Evolutionary conservation across 2,329 filamentous ascomycete genomes (phyloP).

Genomic region (Dactylonectria estremocensis): DNA sequence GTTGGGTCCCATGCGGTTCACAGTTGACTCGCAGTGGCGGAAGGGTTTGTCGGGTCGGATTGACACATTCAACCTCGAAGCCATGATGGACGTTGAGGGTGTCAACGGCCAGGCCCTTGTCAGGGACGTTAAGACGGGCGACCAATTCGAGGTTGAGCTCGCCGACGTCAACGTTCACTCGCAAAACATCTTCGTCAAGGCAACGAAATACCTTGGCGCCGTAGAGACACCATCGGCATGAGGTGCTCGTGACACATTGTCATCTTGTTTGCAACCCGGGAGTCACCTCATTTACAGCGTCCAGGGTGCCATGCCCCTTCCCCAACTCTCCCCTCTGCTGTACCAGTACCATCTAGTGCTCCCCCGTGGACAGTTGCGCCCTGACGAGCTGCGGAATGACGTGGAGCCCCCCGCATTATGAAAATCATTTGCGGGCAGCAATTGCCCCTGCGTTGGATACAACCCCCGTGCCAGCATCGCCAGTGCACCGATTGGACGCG

Average conservation of each 20-base stretch:
- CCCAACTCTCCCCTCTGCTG: not conserved
- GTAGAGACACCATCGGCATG: constrained; percentile 7
- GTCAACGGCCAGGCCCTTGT: constrained; percentile 57
- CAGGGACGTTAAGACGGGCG: constrained; percentile 63
- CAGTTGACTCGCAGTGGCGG: constrained; percentile 57
- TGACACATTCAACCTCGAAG: constrained; percentile 65
- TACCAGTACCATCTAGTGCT: not conserved
- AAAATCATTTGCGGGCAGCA: not conserved
- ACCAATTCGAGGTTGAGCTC: constrained; percentile 71
- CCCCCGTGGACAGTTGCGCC: not conserved
- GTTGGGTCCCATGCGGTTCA: constrained; percentile 66
- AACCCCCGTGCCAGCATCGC: not conserved
- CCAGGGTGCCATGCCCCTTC: not conserved
- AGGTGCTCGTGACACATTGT: not conserved
- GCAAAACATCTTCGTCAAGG: constrained; percentile 63
- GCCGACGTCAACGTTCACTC: constrained; percentile 67
- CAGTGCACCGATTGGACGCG: constrained; percentile 7
- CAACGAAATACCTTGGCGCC: constrained; percentile 51
- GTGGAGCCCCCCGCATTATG: constrained; percentile 26
- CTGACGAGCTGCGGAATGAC: constrained; percentile 7
- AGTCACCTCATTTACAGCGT: not conserved
- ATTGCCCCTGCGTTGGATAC: constrained; percentile 24
- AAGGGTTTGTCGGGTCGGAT: constrained; percentile 60
- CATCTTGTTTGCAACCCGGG: not conserved
- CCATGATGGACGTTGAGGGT: constrained; percentile 57